Percentiles rank a stretch among this genome's conserved stretches.
These are phyloP conservation scores for Papilionanthe hybrid DNA, from an alignment of 116 monocot genomes.

Conservation along the genomic window DNA sequence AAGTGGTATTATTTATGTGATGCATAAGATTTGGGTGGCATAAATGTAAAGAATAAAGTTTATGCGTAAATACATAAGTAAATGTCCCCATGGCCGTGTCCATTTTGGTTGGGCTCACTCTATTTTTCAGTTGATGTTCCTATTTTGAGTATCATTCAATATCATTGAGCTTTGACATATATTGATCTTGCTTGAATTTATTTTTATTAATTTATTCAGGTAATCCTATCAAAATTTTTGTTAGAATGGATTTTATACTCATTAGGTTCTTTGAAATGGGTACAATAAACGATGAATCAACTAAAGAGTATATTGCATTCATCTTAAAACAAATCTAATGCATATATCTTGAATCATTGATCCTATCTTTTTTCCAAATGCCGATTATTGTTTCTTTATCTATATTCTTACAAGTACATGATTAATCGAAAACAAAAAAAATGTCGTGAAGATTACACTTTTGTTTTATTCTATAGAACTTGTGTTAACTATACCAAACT, in stretches of 20 bases:
- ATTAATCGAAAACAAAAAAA: neutral
- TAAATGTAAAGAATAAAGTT: neutral
- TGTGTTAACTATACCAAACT: neutral
- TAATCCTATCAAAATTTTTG: no score
- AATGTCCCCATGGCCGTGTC: neutral
- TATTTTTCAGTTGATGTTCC: neutral
- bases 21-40: neutral
- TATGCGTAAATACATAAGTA: no score
- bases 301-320: no score
- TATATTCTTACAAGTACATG: neutral
- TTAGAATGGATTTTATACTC: no score
- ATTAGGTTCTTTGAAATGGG: no score
- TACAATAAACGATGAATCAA: no score
- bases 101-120: neutral
- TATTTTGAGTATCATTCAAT: no score
- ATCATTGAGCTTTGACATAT: no score
- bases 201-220: no score
- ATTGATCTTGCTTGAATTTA: no score
- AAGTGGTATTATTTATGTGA: no score
- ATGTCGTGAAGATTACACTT: neutral
- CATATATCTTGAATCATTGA: neutral
- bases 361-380: neutral
- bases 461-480: neutral
- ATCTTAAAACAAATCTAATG: no score
- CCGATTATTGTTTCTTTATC: neutral